Conservation (phyloP, 2,329 filamentous ascomycete species). For the Claviceps sp. region DNA sequence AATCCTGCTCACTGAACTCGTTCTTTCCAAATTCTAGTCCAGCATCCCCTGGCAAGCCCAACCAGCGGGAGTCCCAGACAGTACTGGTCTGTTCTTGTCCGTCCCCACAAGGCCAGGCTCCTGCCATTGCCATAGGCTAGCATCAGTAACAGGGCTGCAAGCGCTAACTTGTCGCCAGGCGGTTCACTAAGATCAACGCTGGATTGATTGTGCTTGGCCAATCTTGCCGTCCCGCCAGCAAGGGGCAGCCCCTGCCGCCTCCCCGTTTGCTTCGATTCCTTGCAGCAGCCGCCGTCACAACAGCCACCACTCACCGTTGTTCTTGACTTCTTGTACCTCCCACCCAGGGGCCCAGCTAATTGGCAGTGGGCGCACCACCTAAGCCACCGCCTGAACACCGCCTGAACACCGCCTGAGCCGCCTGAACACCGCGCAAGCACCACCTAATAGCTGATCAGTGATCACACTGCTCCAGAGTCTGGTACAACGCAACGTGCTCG, state of each 20-base stretch:
- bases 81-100: background rate
- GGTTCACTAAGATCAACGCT: background rate
- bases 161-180: background rate
- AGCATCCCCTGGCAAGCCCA: no score
- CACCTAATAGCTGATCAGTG: no score
- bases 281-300: background rate
- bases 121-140: background rate
- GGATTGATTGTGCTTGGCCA: background rate
- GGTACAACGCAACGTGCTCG: background rate
- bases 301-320: no score
- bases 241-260: background rate
- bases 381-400: background rate
- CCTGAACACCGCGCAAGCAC: background rate
- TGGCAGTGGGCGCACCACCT: no score
- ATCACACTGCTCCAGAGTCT: background rate
- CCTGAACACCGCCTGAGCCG: background rate
- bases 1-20: background rate
- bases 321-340: no score
- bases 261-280: background rate
- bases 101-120: background rate
- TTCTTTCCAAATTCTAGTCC: background rate
- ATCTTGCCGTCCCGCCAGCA: no score
- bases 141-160: background rate
- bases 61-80: background rate
- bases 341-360: no score